Conservation (phyloP, 805 yeast species). For the Ogataea henricii region DNA sequence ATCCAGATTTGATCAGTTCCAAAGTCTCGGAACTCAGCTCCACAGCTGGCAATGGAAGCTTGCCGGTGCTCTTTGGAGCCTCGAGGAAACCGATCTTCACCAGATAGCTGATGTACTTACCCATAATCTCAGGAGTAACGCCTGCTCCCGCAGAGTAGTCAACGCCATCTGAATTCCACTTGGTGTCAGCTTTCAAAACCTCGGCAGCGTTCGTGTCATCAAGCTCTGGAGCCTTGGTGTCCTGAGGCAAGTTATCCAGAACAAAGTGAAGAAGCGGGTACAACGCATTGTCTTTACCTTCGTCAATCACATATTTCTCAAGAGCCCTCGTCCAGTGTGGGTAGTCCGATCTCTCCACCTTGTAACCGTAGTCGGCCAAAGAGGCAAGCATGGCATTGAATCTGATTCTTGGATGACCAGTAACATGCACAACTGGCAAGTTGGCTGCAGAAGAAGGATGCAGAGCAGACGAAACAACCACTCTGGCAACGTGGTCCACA, state of each 20-base stretch:
- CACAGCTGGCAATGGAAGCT: constrained; percentile 54
- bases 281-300: constrained; percentile 77
- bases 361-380: constrained; percentile 72
- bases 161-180: constrained; percentile 49
- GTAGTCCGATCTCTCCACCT: constrained; percentile 63
- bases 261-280: constrained; percentile 95
- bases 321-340: constrained; percentile 75
- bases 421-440: constrained; percentile 84
- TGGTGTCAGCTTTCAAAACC: constrained; percentile 62
- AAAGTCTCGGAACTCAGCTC: constrained; percentile 58
- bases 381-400: constrained; percentile 74
- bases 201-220: constrained; percentile 82
- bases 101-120: constrained; percentile 78
- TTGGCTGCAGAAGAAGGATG: constrained; percentile 61
- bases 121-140: constrained; percentile 65
- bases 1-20: constrained; percentile 60
- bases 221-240: constrained; percentile 92
- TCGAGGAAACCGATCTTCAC: constrained; percentile 79
- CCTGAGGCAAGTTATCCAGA: constrained; percentile 85
- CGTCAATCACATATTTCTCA: constrained; percentile 76
- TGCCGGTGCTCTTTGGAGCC: constrained; percentile 50
- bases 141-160: constrained; percentile 76
- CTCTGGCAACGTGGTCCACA: constrained; percentile 96
- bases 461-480: constrained; percentile 79
- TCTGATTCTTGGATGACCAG: constrained; percentile 90